Evolutionary conservation across 495 filamentous ascomycete species (phyloP).

Genomic region (Penicillium waksmanii): DNA sequence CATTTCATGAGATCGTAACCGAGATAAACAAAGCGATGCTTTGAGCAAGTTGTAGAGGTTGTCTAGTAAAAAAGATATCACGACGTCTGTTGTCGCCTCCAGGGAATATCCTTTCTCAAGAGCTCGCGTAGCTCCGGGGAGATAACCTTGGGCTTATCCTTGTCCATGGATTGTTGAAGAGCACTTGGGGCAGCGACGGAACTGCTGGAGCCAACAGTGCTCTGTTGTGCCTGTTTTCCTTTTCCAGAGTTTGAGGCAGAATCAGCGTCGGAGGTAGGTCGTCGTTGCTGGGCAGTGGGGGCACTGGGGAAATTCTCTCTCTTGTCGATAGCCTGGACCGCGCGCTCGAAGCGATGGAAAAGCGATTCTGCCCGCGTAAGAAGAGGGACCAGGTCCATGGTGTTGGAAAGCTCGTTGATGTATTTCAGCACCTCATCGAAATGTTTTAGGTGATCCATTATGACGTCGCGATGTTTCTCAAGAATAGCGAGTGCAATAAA

Average conservation of each 20-base stretch:
- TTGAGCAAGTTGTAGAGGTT: background rate
- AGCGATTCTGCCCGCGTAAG: conserved; percentile 86
- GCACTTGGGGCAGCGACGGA: conserved; percentile 24
- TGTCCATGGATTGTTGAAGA: conserved; percentile 22
- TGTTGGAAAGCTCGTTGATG: conserved; percentile 90
- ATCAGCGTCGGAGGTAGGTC: conserved; percentile 23
- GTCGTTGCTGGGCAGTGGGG: conserved; percentile 58
- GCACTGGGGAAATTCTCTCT: conserved; percentile 77
- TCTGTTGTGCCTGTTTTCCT: conserved; percentile 39
- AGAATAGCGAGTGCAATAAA: conserved; percentile 93
- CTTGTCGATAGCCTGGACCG: conserved; percentile 84
- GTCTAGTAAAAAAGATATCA: background rate
- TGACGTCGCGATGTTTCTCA: conserved; percentile 92
- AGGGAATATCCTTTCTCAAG: conserved; percentile 68
- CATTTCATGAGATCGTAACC: conserved; percentile 4
- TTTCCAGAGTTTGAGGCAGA: conserved; percentile 26
- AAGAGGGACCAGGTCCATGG: conserved; percentile 84
- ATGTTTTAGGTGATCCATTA: conserved; percentile 90
- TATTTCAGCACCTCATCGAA: conserved; percentile 99
- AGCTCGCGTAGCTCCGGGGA: conserved; percentile 78
- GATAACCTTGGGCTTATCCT: conserved; percentile 65
- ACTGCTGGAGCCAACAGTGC: conserved; percentile 33
- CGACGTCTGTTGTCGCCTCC: conserved; percentile 28
- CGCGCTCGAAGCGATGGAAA: conserved; percentile 83
- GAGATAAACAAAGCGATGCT: background rate